Base-by-base conservation (phyloP, 352 stramenopile genomes). In the Bremia lactucae region DNA sequence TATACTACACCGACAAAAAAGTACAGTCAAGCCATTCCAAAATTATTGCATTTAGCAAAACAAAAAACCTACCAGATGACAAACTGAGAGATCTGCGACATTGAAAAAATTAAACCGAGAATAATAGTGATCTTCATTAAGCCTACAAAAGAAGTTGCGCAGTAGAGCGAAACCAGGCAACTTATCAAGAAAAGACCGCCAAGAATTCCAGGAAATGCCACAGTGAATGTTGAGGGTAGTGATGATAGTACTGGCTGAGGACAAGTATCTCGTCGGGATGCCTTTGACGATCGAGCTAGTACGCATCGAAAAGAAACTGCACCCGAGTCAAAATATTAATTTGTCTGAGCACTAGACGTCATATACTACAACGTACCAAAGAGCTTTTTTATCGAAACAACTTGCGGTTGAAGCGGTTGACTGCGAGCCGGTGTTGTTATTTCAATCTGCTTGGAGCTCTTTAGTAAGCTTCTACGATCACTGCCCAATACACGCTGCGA, bases 81-180 rank as follows among this genome's bases (percentile, higher is more conserved):
- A 47, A 83, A 82, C 40, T 87, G 76, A 8, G 63, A 46, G 21
- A 84, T 79, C 56, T 87, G 76, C 6, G 79, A 89, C 29, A 88
- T 29, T 0, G 79, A 84, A n/a, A 89, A 52, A 24, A 87, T 42
- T 14, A 83, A 68, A 23, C 79, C 79, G 4, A 92, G 66, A n/a
- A 87, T 64, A 14, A 87, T 86, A 8, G 79, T 92, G 45, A 92
- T 69, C 56, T 92, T 79, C 79, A 89, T 92, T 36, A 92, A 54
- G 1, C 74, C 76, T 54, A 82, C 71, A 36, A 88, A 89, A 19
- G 76, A 70, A 24, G 69, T 60, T 13, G 68, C 67, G 41, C 70
- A 84, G 51, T 72, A 85, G 44, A 88, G 67, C 20, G 79, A 82
- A 7, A 92, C 54, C 16, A 85, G 38, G 16, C 72, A 87, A 49